Percentiles rank a stretch among this genome's conserved stretches.
These are phyloP conservation scores for Cudoniella acicularis DNA, from an alignment of 495 filamentous ascomycete species.

Conservation along the genomic window DNA sequence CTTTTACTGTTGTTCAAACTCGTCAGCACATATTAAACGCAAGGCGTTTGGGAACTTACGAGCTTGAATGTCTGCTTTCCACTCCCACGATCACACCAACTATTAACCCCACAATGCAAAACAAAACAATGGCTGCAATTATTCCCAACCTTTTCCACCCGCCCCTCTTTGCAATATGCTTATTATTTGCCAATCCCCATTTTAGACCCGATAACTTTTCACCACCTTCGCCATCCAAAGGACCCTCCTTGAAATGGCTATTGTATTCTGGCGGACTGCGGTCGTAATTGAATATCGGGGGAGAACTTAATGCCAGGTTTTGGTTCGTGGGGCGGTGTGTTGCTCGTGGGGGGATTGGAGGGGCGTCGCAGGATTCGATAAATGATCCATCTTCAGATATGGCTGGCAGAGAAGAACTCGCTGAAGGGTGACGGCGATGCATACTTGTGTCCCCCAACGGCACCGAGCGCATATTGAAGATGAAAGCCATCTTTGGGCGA, in stretches of 20 bases:
- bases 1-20: background rate
- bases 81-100: slow-evolving; percentile 43
- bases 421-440: slow-evolving; percentile 5
- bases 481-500: slow-evolving; percentile 20
- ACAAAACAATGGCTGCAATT: slow-evolving; percentile 26
- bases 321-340: slow-evolving; percentile 12
- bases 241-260: background rate
- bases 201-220: slow-evolving; percentile 18
- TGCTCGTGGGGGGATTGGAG: slow-evolving; percentile 16
- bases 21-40: background rate
- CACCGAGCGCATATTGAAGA: slow-evolving; percentile 20
- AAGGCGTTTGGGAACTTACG: background rate
- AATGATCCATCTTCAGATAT: slow-evolving; percentile 18
- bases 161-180: slow-evolving; percentile 27
- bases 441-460: background rate
- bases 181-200: slow-evolving; percentile 9
- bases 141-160: slow-evolving; percentile 39
- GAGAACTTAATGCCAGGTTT: background rate
- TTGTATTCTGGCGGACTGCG: slow-evolving; percentile 11
- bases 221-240: slow-evolving; percentile 4
- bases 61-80: slow-evolving; percentile 26
- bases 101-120: slow-evolving; percentile 35
- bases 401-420: slow-evolving; percentile 8
- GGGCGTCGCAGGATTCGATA: background rate
- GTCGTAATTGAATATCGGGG: slow-evolving; percentile 9